Percentiles rank a stretch among this genome's conserved stretches.
Conservation (phyloP, 495 filamentous ascomycete species). For the Hamigera avellanea region DNA sequence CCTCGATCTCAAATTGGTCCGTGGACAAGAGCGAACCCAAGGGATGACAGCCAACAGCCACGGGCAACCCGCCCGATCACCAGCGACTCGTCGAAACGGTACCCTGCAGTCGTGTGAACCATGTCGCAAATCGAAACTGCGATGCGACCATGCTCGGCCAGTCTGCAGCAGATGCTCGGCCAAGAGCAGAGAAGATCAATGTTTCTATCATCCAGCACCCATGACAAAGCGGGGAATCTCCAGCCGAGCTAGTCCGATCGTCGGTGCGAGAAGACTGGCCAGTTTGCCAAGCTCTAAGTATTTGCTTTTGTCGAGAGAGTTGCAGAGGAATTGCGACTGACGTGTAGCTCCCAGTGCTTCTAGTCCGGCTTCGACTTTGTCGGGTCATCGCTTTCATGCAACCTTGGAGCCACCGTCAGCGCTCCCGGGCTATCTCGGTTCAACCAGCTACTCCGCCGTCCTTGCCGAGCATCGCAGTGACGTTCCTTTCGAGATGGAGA, state of each 20-base stretch:
- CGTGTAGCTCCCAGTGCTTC: slow-evolving; percentile 10
- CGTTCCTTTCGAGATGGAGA: slow-evolving; percentile 26
- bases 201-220: slow-evolving; percentile 34
- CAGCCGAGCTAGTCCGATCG: slow-evolving; percentile 2
- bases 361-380: slow-evolving; percentile 15
- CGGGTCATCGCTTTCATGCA: slow-evolving; percentile 11
- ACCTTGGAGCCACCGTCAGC: slow-evolving; percentile 16
- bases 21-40: slow-evolving; percentile 2
- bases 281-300: slow-evolving; percentile 20
- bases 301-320: no score
- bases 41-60: neutral
- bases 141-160: slow-evolving; percentile 34
- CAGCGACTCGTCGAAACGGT: slow-evolving; percentile 24
- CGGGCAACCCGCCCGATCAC: no score
- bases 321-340: neutral
- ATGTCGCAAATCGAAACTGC: slow-evolving; percentile 40
- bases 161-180: slow-evolving; percentile 23
- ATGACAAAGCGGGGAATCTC: slow-evolving; percentile 14
- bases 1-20: neutral
- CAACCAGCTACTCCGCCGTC: slow-evolving; percentile 39
- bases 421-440: slow-evolving; percentile 35
- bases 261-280: slow-evolving; percentile 6
- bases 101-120: slow-evolving; percentile 40
- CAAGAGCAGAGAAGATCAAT: slow-evolving; percentile 22
- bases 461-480: slow-evolving; percentile 27